These are phyloP conservation scores for Amanita jacksonii DNA, from an alignment of 768 basidiomycete genomes.

Conservation along the genomic window DNA sequence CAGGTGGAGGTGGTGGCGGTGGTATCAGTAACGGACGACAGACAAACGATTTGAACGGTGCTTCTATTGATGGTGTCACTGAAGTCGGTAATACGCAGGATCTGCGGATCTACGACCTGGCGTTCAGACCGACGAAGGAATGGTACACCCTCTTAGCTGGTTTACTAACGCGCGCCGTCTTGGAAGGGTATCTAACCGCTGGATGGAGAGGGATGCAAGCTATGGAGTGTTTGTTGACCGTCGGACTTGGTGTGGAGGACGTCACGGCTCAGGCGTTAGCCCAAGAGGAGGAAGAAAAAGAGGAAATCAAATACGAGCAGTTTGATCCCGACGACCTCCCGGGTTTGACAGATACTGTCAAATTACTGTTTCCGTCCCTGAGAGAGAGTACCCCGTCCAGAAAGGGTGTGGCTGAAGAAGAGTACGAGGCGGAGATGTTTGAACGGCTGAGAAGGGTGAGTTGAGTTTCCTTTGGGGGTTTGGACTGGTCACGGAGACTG, in stretches of 20 bases:
- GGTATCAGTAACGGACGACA: too few relatives aligned
- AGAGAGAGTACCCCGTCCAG: constrained; percentile 18
- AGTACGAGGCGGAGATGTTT: constrained; percentile 69
- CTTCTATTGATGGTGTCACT: constrained; percentile 14
- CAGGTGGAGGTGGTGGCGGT: too few relatives aligned
- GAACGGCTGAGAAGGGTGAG: constrained; percentile 61
- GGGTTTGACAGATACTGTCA: constrained; percentile 50
- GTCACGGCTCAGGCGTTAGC: neutral
- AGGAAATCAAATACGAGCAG: constrained; percentile 18
- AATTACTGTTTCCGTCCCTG: constrained; percentile 59
- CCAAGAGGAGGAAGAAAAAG: constrained; percentile 6
- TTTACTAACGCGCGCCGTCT: constrained; percentile 69
- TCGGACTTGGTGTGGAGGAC: constrained; percentile 48
- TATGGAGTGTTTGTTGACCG: constrained; percentile 60
- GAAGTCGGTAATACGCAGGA: neutral
- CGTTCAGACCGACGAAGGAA: constrained; percentile 57
- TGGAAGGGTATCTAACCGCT: constrained; percentile 78
- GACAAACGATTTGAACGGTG: neutral
- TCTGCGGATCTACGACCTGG: constrained; percentile 30
- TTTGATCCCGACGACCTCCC: constrained; percentile 77
- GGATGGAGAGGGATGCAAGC: constrained; percentile 71
- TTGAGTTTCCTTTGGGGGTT: constrained; percentile 4
- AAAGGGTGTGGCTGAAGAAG: constrained; percentile 50
- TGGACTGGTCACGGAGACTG: neutral
- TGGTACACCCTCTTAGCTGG: constrained; percentile 80